Base-by-base conservation (phyloP, 371 early-diverging fungal genomes). In the Fennellomyces sp. region DNA sequence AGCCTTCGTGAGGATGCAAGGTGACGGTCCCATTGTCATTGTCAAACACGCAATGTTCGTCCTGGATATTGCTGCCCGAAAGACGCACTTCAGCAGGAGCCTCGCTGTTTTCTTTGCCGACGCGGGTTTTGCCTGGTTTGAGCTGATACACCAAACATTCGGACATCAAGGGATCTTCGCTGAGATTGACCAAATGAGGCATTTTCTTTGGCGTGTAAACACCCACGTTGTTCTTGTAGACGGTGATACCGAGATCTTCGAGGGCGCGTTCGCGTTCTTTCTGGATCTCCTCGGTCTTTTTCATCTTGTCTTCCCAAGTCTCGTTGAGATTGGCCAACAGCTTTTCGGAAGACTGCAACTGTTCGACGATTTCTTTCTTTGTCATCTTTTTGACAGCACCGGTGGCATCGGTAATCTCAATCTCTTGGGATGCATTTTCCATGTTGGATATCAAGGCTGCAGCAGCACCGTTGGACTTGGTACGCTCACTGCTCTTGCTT, bases 131-230 rank as follows among this genome's bases (percentile, higher is more conserved):
- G 4, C 95, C 95, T 3, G 85, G 86, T 49, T 91, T 91, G 53
- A 96, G 78, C 55, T 91, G 89, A 69, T 94, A 94, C 41, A 96
- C 88, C 12, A 96, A 72, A 54, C 94, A 94, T 68, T 96, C 93
- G 8, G 91, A 89, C 91, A 93, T 90, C 45, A 91, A 84, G 15
- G 95, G 94, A 69, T 96, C 94, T 60, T 95, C 95, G 68, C 91
- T 94, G 50, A 94, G 75, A 60, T 95, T 96, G 54, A 95, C 89
- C 41, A 96, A 76, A 71, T 94, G 94, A 2, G 97, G 95, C 25
- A 89, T 84, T 35, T 86, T 85, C 53, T 91, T 90, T 2, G 96
- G 94, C 1, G 92, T 87, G 59, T 88, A 88, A 7, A 95, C 83
- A 7, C 94, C 95, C 26, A 91, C 87, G 19, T 89, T 84, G 52